Conservation (phyloP, 768 basidiomycete species). For the Auricularia sp. region DNA sequence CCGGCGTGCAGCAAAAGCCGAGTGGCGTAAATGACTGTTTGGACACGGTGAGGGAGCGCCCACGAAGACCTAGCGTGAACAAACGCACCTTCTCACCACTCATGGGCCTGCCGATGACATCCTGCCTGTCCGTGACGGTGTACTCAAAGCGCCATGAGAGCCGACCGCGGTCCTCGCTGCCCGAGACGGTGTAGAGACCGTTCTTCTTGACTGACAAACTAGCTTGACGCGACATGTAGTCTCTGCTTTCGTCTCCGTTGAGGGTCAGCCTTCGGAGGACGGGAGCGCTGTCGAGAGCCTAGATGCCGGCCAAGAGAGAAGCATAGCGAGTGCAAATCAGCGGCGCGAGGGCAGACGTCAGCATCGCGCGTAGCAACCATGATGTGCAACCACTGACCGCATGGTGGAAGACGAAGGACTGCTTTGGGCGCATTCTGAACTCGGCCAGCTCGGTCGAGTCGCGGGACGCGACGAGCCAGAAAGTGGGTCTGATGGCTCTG, state of each 20-base stretch:
- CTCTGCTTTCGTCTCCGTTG: constrained; percentile 55
- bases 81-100: constrained; percentile 51
- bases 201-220: constrained; percentile 56
- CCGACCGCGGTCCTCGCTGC: constrained; percentile 44
- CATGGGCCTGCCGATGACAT: constrained; percentile 35
- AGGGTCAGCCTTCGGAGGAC: constrained; percentile 61
- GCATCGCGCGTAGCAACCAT: background rate
- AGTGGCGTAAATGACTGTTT: constrained; percentile 49
- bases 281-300: constrained; percentile 37
- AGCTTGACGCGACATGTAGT: constrained; percentile 71
- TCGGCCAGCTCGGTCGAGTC: constrained; percentile 33
- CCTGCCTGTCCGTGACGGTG: constrained; percentile 50
- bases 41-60: background rate
- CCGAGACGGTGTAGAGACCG: constrained; percentile 67
- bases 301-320: too few species aligned
- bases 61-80: background rate
- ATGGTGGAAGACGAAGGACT: constrained; percentile 63
- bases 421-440: constrained; percentile 51
- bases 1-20: constrained; percentile 65
- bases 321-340: too few species aligned
- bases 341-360: background rate
- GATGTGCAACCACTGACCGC: constrained; percentile 39
- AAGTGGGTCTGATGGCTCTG: constrained; percentile 47
- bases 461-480: constrained; percentile 43
- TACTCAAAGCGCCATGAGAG: constrained; percentile 76